Conservation (phyloP, 805 yeast species). For the Torulaspora microellipsoides region DNA sequence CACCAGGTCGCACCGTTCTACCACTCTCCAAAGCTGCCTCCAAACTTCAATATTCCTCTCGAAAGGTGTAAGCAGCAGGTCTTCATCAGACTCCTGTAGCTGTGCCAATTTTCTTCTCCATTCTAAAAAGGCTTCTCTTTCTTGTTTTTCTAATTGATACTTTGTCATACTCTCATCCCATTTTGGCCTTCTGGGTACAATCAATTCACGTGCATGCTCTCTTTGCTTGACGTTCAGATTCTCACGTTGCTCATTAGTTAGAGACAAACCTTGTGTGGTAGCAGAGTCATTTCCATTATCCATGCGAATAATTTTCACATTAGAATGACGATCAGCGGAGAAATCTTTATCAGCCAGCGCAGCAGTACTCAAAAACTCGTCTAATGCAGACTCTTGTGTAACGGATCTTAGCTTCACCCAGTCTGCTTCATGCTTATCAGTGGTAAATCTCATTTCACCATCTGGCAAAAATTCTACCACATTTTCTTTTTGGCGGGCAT, state of each 20-base stretch:
- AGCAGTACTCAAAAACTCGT: conserved; percentile 92
- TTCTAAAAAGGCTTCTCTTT: conserved; percentile 82
- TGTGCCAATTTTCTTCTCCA: conserved; percentile 92
- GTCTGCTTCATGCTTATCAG: conserved; percentile 73
- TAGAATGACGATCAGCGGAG: conserved; percentile 81
- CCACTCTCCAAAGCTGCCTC: conserved; percentile 98
- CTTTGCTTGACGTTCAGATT: conserved; percentile 57
- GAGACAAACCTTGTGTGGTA: conserved; percentile 50
- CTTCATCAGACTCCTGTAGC: conserved; percentile 72
- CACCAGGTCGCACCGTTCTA: conserved; percentile 87
- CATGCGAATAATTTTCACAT: conserved; percentile 77
- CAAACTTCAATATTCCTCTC: conserved; percentile 97
- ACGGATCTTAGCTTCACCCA: conserved; percentile 92
- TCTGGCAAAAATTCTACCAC: conserved; percentile 70
- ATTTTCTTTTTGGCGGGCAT: conserved; percentile 66
- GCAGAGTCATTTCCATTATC: conserved; percentile 43
- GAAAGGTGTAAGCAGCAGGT: conserved; percentile 87
- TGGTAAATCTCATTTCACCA: conserved; percentile 86
- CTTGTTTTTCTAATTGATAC: conserved; percentile 75
- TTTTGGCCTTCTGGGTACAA: conserved; percentile 87
- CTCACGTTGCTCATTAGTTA: conserved; percentile 63
- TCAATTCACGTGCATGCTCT: conserved; percentile 64
- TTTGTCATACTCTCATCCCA: conserved; percentile 76
- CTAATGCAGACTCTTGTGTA: conserved; percentile 89
- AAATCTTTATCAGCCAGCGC: conserved; percentile 95